Base-by-base conservation (phyloP, 2,329 filamentous ascomycete species). In the Fusarium drepaniforme region DNA sequence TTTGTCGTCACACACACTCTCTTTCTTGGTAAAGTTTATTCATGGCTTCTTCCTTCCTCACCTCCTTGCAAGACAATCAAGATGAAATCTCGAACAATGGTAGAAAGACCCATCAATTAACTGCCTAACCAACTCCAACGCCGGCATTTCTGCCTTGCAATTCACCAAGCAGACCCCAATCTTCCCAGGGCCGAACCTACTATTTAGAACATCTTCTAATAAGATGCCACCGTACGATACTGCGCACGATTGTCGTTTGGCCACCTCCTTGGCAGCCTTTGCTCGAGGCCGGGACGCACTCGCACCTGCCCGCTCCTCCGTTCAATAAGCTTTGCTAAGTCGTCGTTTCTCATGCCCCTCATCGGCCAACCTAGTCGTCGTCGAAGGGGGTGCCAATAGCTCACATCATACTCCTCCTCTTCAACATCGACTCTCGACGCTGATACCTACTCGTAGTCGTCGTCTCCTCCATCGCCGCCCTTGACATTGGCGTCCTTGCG, bases 401-500 rank as follows among this genome's bases (percentile, higher is more conserved):
- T 49, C 33, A 21, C 44, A 30, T 37, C 38, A 33, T 37, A 25
- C 42, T 25, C 28, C 23, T 37, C 18, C 46, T 60, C 40, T 33
- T 35, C 21, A 51, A 46, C n/a, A 8, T 57, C 53, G 18, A 33
- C 37, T 35, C n/a, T 46, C 21, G 40, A 23, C 53, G 21, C 67
- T 62, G 33, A 68, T 30, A 40, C 57, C 59, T 78, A 83, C 30
- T 82, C 82, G 35, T 75, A 81, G 44, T 83, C 81, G 30, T 89
- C 86, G n/a, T 90, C 87, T 16, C 89, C 88, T 35, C 88, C 88
- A 56, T 90, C 87, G 21, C 85, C 85, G 40, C 87, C 87, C 73
- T 86, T 86, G 46, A 85, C 82, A 66, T 87, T 88, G 1, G 93
- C 92, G 79, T 98, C 96, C 83, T 98, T 98, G 25, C 96, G 88